Evolutionary conservation across 1,284 basidiomycete genomes (phyloP).

Genomic region (Sutorius eximius): DNA sequence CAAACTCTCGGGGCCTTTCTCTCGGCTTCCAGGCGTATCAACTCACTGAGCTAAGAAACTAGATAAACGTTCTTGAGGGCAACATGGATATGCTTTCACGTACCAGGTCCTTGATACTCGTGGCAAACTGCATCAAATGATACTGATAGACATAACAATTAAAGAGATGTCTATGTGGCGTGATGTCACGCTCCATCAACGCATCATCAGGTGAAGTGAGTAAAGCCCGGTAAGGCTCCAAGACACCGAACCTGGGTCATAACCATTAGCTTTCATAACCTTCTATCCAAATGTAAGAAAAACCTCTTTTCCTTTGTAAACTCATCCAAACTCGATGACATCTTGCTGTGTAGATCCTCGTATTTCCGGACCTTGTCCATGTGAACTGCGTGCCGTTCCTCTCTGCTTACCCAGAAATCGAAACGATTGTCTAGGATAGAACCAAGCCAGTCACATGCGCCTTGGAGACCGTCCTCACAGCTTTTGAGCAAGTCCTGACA

Average conservation of each 20-base stretch:
- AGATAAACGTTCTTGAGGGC: conserved; percentile 18
- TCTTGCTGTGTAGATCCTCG: conserved; percentile 38
- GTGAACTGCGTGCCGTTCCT: conserved; percentile 36
- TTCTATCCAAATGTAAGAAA: conserved; percentile 3
- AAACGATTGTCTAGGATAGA: conserved; percentile 43
- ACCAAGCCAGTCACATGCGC: conserved; percentile 54
- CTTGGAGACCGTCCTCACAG: conserved; percentile 47
- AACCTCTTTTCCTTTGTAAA: conserved; percentile 60
- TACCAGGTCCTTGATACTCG: conserved; percentile 48
- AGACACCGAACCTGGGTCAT: conserved; percentile 47
- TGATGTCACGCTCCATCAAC: conserved; percentile 35
- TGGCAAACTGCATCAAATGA: conserved; percentile 58
- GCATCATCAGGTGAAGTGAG: conserved; percentile 52
- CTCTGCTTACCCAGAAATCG: conserved; percentile 36
- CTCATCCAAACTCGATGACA: conserved; percentile 42
- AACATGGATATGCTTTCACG: conserved; percentile 33
- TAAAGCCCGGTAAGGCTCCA: conserved; percentile 68
- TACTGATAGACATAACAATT: conserved; percentile 76
- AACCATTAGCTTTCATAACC: conserved; percentile 3
- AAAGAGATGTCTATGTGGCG: conserved; percentile 66
- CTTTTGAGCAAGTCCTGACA: conserved; percentile 57
- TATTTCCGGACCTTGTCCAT: conserved; percentile 40
- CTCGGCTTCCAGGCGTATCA: conserved; percentile 58
- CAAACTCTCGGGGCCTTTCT: conserved; percentile 57
- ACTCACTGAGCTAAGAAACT: conserved; percentile 47